Evolutionary conservation across 371 early-diverging fungal species (phyloP), one percentile per base, ranked within the genome.

Genomic region (Coemansia sp.): DNA sequence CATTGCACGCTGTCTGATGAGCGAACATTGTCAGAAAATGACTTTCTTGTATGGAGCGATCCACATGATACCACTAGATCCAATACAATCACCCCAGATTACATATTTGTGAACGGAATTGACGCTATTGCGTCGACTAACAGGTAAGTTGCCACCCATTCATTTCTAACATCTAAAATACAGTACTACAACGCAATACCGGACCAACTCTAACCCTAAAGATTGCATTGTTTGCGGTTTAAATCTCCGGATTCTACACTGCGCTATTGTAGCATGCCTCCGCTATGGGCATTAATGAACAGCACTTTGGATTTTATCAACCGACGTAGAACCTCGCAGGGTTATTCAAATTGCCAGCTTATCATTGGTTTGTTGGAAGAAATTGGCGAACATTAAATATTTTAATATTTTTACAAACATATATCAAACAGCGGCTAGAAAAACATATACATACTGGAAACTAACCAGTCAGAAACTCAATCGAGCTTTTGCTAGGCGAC

Each of bases 41-140:
- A 71, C 33, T 75, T 75, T 62, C 25, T 75, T 28, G 37, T 71
- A 16, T 74, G 74, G 74, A 40, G n/a, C 54, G 56, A 23, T 28
- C 23, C 33, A 5, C 8, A 16, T 23, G 40, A 40, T 21, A 20
- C 23, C 14, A 16, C 44, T 5, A n/a, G n/a, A 12, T 9, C 14
- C 20, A 30, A 42, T 18, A 14, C n/a, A 44, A 28, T 48, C 1
- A 21, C 52, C 25, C 75, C 75, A 6, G 75, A 75, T 50, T 75
- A 55, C 39, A 16, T 75, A 51, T 65, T 71, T 48, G 67, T 75
- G 53, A 68, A 75, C 20, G 75, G 72, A 11, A 60, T 75, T 16
- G 71, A 67, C 30, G 60, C 48, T 1, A 40, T 75, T 28, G 51
- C 71, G 16, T 64, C 67, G 5, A 57, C 60, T 3, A 25, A 51